These are phyloP conservation scores for Pseudopithomyces maydicus DNA, from an alignment of 2,329 filamentous ascomycete species.

Conservation along the genomic window DNA sequence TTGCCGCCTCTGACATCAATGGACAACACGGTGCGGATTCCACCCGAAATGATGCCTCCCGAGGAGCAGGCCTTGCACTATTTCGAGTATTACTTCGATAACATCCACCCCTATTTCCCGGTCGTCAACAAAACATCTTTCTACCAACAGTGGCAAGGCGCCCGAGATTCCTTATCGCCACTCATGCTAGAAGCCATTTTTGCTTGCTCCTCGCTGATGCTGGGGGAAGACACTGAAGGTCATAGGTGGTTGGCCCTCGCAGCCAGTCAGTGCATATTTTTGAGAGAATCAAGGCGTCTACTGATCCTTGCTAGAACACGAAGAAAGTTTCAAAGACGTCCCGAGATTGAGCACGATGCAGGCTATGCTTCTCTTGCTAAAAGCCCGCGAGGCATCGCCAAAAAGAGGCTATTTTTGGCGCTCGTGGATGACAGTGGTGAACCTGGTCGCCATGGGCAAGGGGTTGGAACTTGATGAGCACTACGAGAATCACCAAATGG, in stretches of 20 bases:
- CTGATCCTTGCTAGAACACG: conserved; percentile 67
- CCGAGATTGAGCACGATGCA: conserved; percentile 90
- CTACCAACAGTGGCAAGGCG: conserved; percentile 87
- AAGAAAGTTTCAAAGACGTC: conserved; percentile 91
- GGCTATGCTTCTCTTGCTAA: conserved; percentile 83
- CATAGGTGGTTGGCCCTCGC: conserved; percentile 93
- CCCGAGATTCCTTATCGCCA: conserved; percentile 84
- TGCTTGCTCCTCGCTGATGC: conserved; percentile 81
- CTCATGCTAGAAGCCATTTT: conserved; percentile 89
- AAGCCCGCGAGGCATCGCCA: conserved; percentile 88
- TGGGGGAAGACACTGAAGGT: conserved; percentile 81
- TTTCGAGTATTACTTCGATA: conserved; percentile 86
- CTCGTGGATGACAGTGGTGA: conserved; percentile 95
- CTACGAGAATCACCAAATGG: conserved; percentile 75
- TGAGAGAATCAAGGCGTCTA: neutral
- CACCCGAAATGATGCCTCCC: conserved; percentile 88
- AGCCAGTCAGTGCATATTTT: conserved; percentile 64
- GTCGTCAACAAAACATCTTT: conserved; percentile 82
- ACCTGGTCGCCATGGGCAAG: conserved; percentile 90
- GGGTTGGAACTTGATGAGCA: conserved; percentile 91
- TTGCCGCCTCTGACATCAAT: conserved; percentile 72
- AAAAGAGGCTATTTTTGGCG: conserved; percentile 96
- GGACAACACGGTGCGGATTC: conserved; percentile 82
- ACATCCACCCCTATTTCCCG: conserved; percentile 91
- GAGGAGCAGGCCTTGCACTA: conserved; percentile 82